Evolutionary conservation across 129 eudicot genomes (phyloP).

Genomic region (Chrysanthemum makinoi): DNA sequence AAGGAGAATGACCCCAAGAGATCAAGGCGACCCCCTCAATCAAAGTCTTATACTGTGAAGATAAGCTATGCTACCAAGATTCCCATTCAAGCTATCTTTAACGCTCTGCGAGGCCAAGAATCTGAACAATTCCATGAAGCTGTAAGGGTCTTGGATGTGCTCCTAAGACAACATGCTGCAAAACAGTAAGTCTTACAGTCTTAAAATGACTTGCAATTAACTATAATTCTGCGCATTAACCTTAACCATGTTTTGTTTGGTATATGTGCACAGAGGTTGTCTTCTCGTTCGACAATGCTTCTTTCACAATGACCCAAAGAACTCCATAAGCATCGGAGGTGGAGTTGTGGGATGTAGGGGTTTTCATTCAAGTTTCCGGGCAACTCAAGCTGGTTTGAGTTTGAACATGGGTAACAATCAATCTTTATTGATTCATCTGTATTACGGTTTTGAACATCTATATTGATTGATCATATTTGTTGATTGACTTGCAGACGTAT

Average conservation of each 20-base stretch:
- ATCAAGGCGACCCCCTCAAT: slow-evolving; percentile 31
- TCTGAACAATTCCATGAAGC: slow-evolving; percentile 79
- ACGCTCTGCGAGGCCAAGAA: slow-evolving; percentile 65
- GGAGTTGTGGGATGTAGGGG: slow-evolving; percentile 80
- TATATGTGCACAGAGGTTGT: slow-evolving; percentile 70
- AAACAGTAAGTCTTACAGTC: slow-evolving; percentile 55
- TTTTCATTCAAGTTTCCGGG: slow-evolving; percentile 82
- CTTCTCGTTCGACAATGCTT: slow-evolving; percentile 79
- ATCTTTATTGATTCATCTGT: background rate
- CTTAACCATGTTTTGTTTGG: background rate
- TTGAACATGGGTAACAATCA: slow-evolving; percentile 60
- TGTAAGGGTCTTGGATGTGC: slow-evolving; percentile 66
- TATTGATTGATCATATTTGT: background rate
- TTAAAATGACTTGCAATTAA: background rate
- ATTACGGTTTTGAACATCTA: background rate
- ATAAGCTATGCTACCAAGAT: slow-evolving; percentile 77
- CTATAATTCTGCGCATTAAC: background rate
- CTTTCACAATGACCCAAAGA: slow-evolving; percentile 66
- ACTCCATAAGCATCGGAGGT: slow-evolving; percentile 62
- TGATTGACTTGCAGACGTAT: slow-evolving; percentile 44
- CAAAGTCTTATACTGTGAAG: slow-evolving; percentile 59
- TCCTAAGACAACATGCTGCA: slow-evolving; percentile 86
- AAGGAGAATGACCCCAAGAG: slow-evolving; percentile 39
- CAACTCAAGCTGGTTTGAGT: slow-evolving; percentile 80
- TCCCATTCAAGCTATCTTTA: slow-evolving; percentile 72